A percentile compares a stretch with the other conserved stretches of the same genome.
Conservation (phyloP, 352 stramenopile species). For the Phytophthora pluvialis region DNA sequence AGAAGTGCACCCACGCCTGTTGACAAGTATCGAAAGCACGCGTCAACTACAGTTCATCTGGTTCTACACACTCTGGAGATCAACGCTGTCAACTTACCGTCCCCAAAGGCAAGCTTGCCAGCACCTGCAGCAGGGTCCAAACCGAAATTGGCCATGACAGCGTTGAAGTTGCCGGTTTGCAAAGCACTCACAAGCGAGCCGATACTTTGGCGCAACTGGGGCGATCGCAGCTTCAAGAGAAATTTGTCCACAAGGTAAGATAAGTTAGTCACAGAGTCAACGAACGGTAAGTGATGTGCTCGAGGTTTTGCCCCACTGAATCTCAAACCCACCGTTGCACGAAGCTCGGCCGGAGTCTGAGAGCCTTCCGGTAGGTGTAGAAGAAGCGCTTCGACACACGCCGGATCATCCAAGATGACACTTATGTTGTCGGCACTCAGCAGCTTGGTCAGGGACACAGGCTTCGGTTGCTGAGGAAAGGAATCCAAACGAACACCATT, state of each 20-base stretch:
- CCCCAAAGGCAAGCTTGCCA: slow-evolving; percentile 81
- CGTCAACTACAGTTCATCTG: slow-evolving; percentile 5
- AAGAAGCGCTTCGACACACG: slow-evolving; percentile 59
- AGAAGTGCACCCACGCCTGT: slow-evolving; percentile 80
- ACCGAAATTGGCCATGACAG: slow-evolving; percentile 91
- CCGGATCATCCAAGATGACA: slow-evolving; percentile 70
- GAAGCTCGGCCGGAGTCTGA: slow-evolving; percentile 79
- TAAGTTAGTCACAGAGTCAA: not conserved
- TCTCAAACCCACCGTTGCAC: slow-evolving; percentile 55
- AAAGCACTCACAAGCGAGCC: slow-evolving; percentile 81
- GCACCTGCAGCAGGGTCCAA: slow-evolving; percentile 81
- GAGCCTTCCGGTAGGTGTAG: slow-evolving; percentile 81
- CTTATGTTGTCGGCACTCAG: slow-evolving; percentile 63
- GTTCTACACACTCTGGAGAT: not conserved
- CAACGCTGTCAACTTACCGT: slow-evolving; percentile 52
- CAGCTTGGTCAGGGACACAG: slow-evolving; percentile 67
- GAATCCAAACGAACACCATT: not conserved
- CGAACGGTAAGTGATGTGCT: too few relatives aligned
- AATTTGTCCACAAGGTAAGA: slow-evolving; percentile 2
- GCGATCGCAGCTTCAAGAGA: slow-evolving; percentile 61
- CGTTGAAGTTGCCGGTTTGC: slow-evolving; percentile 91
- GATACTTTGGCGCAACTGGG: slow-evolving; percentile 92
- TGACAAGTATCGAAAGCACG: not conserved
- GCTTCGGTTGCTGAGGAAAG: slow-evolving; percentile 57
- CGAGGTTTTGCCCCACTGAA: not conserved